Base-by-base conservation (phyloP, 768 basidiomycete species). In the Tulasnella sp. region DNA sequence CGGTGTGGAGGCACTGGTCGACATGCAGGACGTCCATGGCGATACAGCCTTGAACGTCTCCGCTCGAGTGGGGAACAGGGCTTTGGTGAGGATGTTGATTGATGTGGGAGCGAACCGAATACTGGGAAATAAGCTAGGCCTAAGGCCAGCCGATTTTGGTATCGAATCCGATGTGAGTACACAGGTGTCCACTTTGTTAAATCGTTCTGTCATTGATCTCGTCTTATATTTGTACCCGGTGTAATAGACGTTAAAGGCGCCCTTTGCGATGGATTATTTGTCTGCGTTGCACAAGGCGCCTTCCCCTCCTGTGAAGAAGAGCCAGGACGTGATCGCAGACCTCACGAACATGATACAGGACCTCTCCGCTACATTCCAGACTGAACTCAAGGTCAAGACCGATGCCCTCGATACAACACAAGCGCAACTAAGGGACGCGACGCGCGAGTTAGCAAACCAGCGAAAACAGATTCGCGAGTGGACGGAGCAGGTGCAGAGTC, bases 41-140 rank as follows among this genome's bases (percentile, higher is more conserved):
- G 96, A 99, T 68, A 97, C 95, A 0, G 91, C 91, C 5, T 71
- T 99, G 67, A 96, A 96, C 73, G 88, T 98, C 66, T 91, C 95
- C 13, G 94, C 95, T 0, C 74, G 95, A 58, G 86, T 98, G 0
- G 96, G 96, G 1, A 96, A 92, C 70, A 77, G 86, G 63, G 84
- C 85, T 62, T 70, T 98, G 61, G 92, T 97, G 13, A 77, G 86
- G 66, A 85, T 90, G 2, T 71, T 98, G 65, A 66, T 99, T 61
- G 94, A 96, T 67, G 88, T 92, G 7, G 93, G 92, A 11, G 96
- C 95, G 4, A 95, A 98, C 71, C 82, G 86, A 65, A 79, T 82
- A 66, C 75, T 89, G 62, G 80, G 86, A 19, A 99, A 99, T 73
- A 97, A 97, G 69, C 75, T 99, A 45, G 96, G 96, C 3, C 73